Evolutionary conservation across 257 asterid species (phyloP).

Genomic region (Lantana camara): DNA sequence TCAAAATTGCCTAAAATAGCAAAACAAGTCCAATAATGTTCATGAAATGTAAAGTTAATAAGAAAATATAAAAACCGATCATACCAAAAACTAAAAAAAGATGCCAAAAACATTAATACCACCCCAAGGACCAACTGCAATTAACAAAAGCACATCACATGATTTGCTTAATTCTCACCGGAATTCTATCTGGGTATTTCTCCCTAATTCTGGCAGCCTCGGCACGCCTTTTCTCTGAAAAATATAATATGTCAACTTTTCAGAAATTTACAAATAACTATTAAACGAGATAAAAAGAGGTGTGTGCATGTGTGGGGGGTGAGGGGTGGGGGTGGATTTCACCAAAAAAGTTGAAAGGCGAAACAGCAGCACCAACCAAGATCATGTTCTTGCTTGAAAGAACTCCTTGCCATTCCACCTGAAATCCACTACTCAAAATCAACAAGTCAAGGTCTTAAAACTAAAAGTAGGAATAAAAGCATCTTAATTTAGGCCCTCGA

Average conservation of each 20-base stretch:
- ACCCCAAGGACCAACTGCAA: no score
- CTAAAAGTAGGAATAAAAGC: background rate
- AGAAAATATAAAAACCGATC: background rate
- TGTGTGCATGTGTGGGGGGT: no score
- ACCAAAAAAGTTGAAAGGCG: background rate
- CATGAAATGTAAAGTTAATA: background rate
- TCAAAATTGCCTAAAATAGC: background rate
- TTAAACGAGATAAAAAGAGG: background rate
- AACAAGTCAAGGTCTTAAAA: background rate
- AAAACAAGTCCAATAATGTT: background rate
- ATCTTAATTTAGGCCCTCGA: background rate
- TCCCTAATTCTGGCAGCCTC: constrained; percentile 79
- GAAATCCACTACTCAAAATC: constrained; percentile 21
- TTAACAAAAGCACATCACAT: background rate
- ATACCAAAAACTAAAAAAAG: background rate
- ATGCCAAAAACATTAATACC: no score
- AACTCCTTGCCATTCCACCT: constrained; percentile 58
- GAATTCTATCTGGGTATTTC: constrained; percentile 73
- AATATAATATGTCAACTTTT: constrained; percentile 18
- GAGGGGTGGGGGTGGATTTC: background rate
- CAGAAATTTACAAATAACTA: background rate
- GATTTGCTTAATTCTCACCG: constrained; percentile 45
- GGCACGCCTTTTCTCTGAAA: constrained; percentile 62
- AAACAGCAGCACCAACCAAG: constrained; percentile 44
- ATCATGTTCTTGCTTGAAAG: constrained; percentile 71